Evolutionary conservation across 164 flowering plant genomes (phyloP), one percentile per base, ranked within the genome.

Genomic region (Berberis vulgaris): DNA sequence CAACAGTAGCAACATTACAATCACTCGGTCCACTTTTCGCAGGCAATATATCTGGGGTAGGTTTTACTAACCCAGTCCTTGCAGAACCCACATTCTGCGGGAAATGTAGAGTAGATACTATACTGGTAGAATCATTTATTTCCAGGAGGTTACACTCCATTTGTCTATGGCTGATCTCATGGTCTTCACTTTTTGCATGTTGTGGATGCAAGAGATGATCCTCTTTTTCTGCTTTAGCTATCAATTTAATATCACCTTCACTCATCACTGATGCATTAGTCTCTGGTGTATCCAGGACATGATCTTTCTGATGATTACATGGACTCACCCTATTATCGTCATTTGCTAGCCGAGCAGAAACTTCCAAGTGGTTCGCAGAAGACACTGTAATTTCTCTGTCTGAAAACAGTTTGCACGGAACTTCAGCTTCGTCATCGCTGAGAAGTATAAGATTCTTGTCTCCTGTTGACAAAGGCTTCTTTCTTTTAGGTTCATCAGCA

Each of bases 261-360:
- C 64, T 64, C 75, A 73, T 70, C 46, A 70, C 65, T 2, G 61
- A 57, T 1, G 82, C 80, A 62, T 69, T 74, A 26, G 78, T 72
- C 52, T 61, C 54, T 2, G 78, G 75, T 7, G 73, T 60, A 45
- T 68, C 61, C 70, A 73, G 26, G 39, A 41, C 55, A 43, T 61
- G 49, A 60, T 78, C 78, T 54, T 67, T 71, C 44, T 62, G 60
- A 50, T 62, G 54, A 65, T 78, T 66, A 67, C 73, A 73, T 1
- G 76, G 61, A 67, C 68, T 75, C 46, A 61, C 69, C 49, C 69
- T 74, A 12, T 67, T 62, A 62, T 69, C 71, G 52, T 62, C 67
- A 44, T 53, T 62, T 13, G 57, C 55, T 54, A 72, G 46, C 65
- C 72, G 69, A 54, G 65, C 63, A 59, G 73, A 57, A 69, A 66